Evolutionary conservation across 768 basidiomycete genomes (phyloP), one percentile per base, ranked within the genome.

Genomic region (Naematelia encephala): DNA sequence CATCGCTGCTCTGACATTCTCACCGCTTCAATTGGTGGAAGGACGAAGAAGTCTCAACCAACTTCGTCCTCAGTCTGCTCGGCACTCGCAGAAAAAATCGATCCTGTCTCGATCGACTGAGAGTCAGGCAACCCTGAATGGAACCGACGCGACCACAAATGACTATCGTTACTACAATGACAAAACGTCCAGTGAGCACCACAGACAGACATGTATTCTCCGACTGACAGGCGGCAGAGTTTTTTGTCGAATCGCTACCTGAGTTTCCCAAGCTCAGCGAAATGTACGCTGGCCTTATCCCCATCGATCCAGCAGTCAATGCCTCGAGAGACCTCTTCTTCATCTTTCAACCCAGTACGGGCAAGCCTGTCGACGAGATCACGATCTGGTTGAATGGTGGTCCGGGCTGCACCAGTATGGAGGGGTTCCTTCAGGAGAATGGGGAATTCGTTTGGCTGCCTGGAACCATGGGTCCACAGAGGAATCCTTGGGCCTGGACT

Each of bases 351-450:
- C 54, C 54, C 12, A 55, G 34, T 12, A 34, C 26, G n/a, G 54
- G 39, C 16, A 39, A n/a, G 34, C 54, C 54, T 39, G 54, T 55
- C 39, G 54, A 55, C 54, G 54, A 55, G 21, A 21, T 55, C 39
- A 45, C 43, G 29, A 43, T 55, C 42, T 55, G 54, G 54, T n/a
- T 45, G n/a, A 55, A 55, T 25, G 54, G 54, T 23, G 54, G 54
- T 55, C 51, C 51, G 5, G 51, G 51, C 11, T 53, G 51, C 34
- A 8, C 3, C 28, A 26, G 23, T 8, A 22, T 53, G 25, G 51
- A 34, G 51, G 51, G 51, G 25, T 53, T 53, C 51, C 29, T 53
- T 16, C 51, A 53, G 51, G 51, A 53, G 51, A 53, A 53, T 28
- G 51, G 51, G 8, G 2, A 11, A 8, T 53, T 29, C 28, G 29